Conservation (phyloP, 805 yeast genomes). For the Candida takata region DNA sequence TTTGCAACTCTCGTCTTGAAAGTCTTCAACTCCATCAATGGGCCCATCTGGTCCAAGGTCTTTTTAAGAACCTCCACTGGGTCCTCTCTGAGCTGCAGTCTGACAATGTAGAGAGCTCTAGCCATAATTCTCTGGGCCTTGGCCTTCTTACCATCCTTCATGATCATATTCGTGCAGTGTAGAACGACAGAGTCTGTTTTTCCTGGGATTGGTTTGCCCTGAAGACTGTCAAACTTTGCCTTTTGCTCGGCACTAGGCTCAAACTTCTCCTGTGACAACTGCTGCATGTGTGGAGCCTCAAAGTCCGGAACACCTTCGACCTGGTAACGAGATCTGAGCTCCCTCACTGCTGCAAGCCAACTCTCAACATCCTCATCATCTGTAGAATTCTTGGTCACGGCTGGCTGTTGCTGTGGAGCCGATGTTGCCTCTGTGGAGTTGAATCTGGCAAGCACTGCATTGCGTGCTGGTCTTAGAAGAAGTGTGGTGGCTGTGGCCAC, state of each 20-base stretch:
- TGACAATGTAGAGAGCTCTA: slow-evolving; percentile 74
- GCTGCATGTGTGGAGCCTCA: slow-evolving; percentile 21
- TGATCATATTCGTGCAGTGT: slow-evolving; percentile 76
- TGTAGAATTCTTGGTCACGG: not conserved
- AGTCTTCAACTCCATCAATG: slow-evolving; percentile 71
- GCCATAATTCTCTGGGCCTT: slow-evolving; percentile 67
- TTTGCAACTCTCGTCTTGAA: slow-evolving; percentile 84
- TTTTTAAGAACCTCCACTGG: slow-evolving; percentile 73
- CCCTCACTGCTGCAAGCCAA: slow-evolving; percentile 39
- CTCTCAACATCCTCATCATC: slow-evolving; percentile 28
- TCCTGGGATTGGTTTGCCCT: slow-evolving; percentile 50
- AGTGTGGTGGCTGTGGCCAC: not conserved
- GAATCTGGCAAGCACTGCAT: slow-evolving; percentile 4
- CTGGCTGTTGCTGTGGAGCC: slow-evolving; percentile 1
- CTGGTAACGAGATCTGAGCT: slow-evolving; percentile 26
- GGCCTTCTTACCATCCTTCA: slow-evolving; percentile 88
- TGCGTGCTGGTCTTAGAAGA: not conserved
- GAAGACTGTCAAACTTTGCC: slow-evolving; percentile 44
- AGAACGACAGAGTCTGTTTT: slow-evolving; percentile 64
- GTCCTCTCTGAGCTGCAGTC: slow-evolving; percentile 64
- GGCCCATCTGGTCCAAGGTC: slow-evolving; percentile 76
- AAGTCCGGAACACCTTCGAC: slow-evolving; percentile 28
- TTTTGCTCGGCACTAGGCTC: slow-evolving; percentile 62
- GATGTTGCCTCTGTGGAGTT: slow-evolving; percentile 7
- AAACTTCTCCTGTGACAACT: slow-evolving; percentile 27